Percentiles rank a stretch among this genome's conserved stretches.
Evolutionary conservation across 1,139 yeast species (phyloP).

Genomic region (Blastobotrys capitulatus): DNA sequence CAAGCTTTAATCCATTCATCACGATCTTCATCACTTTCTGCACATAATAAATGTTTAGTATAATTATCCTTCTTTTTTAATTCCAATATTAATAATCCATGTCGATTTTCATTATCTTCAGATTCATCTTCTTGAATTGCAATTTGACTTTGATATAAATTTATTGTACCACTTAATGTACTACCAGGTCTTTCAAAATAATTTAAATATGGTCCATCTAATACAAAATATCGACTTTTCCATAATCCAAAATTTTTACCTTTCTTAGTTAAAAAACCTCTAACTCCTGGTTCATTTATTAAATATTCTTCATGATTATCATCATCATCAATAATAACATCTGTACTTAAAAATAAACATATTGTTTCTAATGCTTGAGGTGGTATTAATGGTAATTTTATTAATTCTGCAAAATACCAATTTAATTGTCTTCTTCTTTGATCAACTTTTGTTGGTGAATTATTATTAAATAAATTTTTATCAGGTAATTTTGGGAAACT

Average conservation of each 20-base stretch:
- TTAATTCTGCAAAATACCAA: slow-evolving; percentile 53
- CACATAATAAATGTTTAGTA: slow-evolving; percentile 68
- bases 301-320: slow-evolving; percentile 39
- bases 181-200: slow-evolving; percentile 61
- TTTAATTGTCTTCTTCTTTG: slow-evolving; percentile 50
- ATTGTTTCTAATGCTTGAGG: slow-evolving; percentile 47
- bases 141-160: slow-evolving; percentile 54
- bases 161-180: slow-evolving; percentile 50
- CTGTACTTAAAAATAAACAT: slow-evolving; percentile 59
- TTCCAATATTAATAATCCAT: slow-evolving; percentile 72
- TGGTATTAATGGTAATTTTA: slow-evolving; percentile 56
- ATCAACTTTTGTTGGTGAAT: slow-evolving; percentile 64
- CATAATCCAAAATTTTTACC: slow-evolving; percentile 59
- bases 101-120: slow-evolving; percentile 60
- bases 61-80: slow-evolving; percentile 47
- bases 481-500: slow-evolving; percentile 63
- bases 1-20: slow-evolving; percentile 70
- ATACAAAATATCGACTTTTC: slow-evolving; percentile 70
- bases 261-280: slow-evolving; percentile 63
- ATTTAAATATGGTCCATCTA: slow-evolving; percentile 59
- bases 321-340: background rate
- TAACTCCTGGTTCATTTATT: slow-evolving; percentile 47
- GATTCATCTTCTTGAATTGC: slow-evolving; percentile 54
- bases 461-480: slow-evolving; percentile 47
- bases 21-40: slow-evolving; percentile 75